A percentile compares a stretch with the other conserved stretches of the same genome.
Conservation (phyloP, 345 rosid species). For the Heritiera littoralis region DNA sequence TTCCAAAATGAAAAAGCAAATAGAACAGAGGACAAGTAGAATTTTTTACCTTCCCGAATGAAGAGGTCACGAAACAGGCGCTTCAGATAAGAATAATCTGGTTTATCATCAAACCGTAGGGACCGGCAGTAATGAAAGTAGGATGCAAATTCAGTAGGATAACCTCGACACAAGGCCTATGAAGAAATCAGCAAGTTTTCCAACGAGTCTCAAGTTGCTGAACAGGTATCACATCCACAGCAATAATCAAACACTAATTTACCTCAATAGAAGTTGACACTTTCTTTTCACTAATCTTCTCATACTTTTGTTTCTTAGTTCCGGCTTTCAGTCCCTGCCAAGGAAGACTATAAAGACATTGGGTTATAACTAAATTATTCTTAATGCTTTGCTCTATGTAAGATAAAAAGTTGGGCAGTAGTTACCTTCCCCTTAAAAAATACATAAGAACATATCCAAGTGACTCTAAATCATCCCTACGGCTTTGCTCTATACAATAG, state of each 20-base stretch:
- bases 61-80: conserved; percentile 73
- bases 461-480: conserved; percentile 82
- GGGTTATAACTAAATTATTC: conserved; percentile 24
- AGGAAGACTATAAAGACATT: conserved; percentile 57
- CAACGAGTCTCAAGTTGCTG: background rate
- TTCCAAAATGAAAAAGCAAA: background rate
- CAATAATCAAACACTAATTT: background rate
- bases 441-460: conserved; percentile 83
- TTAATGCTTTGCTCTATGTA: background rate
- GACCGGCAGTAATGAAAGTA: conserved; percentile 78
- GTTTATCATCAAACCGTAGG: conserved; percentile 70
- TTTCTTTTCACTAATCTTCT: conserved; percentile 96
- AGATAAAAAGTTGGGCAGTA: conserved; percentile 2
- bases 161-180: conserved; percentile 68
- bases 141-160: conserved; percentile 79
- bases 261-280: conserved; percentile 88
- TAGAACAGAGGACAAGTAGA: background rate
- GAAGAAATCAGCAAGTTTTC: conserved; percentile 18
- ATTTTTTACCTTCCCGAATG: conserved; percentile 59
- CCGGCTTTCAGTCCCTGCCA: conserved; percentile 99
- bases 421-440: conserved; percentile 76
- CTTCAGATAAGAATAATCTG: conserved; percentile 73
- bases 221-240: background rate
- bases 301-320: conserved; percentile 96
- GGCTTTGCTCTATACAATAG: conserved; percentile 63